These are phyloP conservation scores for Sherardia arvensis DNA, from an alignment of 257 asterid species.

Conservation along the genomic window DNA sequence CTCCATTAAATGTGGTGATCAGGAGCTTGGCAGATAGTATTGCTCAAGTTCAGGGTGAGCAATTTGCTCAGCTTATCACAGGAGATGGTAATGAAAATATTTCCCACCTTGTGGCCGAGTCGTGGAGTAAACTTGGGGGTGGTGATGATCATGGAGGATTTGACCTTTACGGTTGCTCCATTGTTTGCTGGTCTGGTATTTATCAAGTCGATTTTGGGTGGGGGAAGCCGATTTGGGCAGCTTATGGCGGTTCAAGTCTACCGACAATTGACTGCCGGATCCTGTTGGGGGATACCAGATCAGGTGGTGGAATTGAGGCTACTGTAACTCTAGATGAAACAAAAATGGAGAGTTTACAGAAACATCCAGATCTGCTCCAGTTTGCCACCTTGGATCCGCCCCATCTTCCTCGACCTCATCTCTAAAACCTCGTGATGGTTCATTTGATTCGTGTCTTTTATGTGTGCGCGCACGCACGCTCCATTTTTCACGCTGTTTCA, in stretches of 20 bases:
- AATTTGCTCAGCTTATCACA: neutral
- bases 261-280: neutral
- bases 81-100: neutral
- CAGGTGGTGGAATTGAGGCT: slow-evolving; percentile 5
- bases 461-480: too few relatives aligned
- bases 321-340: neutral
- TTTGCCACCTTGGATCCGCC: neutral
- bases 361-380: neutral
- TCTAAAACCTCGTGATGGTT: neutral
- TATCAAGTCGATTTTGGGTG: slow-evolving; percentile 6
- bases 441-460: too few relatives aligned
- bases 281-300: neutral
- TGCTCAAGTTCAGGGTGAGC: neutral
- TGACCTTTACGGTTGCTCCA: neutral
- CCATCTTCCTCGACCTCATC: neutral
- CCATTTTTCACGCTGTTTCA: too few relatives aligned
- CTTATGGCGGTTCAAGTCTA: neutral
- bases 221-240: slow-evolving; percentile 2
- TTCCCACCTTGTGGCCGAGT: neutral
- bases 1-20: neutral
- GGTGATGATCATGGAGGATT: neutral
- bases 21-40: neutral
- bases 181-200: neutral
- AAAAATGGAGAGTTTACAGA: neutral
- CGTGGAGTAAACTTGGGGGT: neutral